Base-by-base conservation (phyloP, 345 rosid genomes). In the Gossypium australe region DNA sequence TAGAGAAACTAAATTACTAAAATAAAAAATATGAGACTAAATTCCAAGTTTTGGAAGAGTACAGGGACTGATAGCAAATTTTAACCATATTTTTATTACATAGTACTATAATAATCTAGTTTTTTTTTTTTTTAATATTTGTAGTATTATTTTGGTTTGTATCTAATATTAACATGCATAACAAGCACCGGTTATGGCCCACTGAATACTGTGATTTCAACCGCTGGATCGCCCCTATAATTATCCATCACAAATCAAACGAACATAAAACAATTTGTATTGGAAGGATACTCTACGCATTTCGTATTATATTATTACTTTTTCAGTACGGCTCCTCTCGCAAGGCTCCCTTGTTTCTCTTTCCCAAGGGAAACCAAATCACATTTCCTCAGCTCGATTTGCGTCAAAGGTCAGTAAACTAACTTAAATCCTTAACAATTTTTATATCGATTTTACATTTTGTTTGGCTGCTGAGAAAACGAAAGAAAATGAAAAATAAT, bases 391-490 rank as follows among this genome's bases (percentile, higher is more conserved):
- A 52, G 45, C 60, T 27, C 17, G 17, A 29, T 20, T 69, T 14
- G 16, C 47, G 14, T 17, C 43, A 41, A 58, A 56, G 63, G 74
- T 71, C 13, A 55, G 63, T 2, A 11, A 55, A 71, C 3, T 6
- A 20, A 22, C 11, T 56, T 55, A 1, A 47, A 0, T 67, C 6
- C 2, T 64, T 67, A 20, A 11, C 47, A 6, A 1, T n/a, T 18
- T 71, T n/a, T 53, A 17, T 7, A n/a, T 18, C 34, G 16, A n/a
- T 55, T 38, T 55, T n/a, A 55, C 14, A 45, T 71, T 55, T 53
- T 22, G 63, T 18, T 71, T 55, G 63, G 51, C 12, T 38, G 52
- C 34, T 41, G 34, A 41, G 74, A 55, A 71, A 71, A 55, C 56
- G 49, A 24, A 11, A 41, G 74, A 71, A n/a, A 59, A n/a, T 13